Base-by-base conservation (phyloP, 371 early-diverging fungal genomes). In the Mortierella sp. region DNA sequence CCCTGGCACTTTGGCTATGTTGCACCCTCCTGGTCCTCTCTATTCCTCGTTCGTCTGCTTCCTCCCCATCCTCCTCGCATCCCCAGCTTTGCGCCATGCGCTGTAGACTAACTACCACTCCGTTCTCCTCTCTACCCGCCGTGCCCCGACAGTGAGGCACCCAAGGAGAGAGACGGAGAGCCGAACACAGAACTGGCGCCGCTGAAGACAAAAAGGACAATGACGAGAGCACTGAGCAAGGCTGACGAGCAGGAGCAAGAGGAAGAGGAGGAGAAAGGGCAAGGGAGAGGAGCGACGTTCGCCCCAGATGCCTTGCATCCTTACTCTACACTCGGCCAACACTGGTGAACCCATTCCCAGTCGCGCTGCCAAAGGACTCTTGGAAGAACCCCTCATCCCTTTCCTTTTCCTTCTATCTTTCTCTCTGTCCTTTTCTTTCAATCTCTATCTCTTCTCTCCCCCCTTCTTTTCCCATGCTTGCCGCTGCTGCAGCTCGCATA, bases 91-190 rank as follows among this genome's bases (percentile, higher is more conserved):
- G n/a, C n/a, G n/a, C n/a, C n/a, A n/a, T n/a, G n/a, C n/a, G n/a
- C 9, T 37, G 37, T 37, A 37, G 37, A 37, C 37, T 37, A 9
- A 37, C 37, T 37, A 9, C 37, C 37, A 37, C 37, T 37, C 26
- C 26, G 53, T 26, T 23, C 26, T 53, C 21, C 21, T 23, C 21
- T 14, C 14, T 14, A 14, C 21, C 50, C n/a, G 14, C 5, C 16
- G 2, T 12, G 53, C 9, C 23, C 1, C 1, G 53, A 23, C 12
- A 53, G 7, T 4, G 21, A 23, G 53, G 12, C 12, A 53, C 3
- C 23, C 53, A 23, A 23, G 53, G 53, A 53, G 50, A 21, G 50
- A 50, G 53, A 53, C 19, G 16, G n/a, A 50, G 50, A 50, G 50
- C 16, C 21, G 50, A 50, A n/a, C 19, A 23, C 21, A 16, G 26